These are phyloP conservation scores for Wickerhamomyces ciferrii DNA, from an alignment of 805 yeast genomes.

Conservation along the genomic window DNA sequence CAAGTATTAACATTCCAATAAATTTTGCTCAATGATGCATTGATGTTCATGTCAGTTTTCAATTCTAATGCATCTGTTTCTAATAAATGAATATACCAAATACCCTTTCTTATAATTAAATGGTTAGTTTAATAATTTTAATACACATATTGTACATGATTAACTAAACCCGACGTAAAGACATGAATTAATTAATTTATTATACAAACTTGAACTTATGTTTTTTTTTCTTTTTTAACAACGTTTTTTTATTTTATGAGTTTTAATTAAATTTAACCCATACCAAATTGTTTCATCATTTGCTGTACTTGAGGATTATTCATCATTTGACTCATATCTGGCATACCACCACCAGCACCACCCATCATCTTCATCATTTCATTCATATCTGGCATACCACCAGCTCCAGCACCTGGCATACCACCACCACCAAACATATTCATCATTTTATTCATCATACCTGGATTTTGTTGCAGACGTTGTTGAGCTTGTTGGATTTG, in stretches of 20 bases:
- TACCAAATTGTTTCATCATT: conserved; percentile 45
- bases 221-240: too few species aligned
- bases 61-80: too few species aligned
- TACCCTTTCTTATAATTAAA: too few species aligned
- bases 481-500: conserved; percentile 51
- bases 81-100: too few species aligned
- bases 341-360: conserved; percentile 33
- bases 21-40: not conserved
- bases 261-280: conserved; percentile 1
- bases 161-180: not conserved
- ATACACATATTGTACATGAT: not conserved
- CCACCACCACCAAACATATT: conserved; percentile 63
- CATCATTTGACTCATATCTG: conserved; percentile 29
- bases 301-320: conserved; percentile 40
- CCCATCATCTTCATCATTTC: conserved; percentile 58
- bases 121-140: too few species aligned
- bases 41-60: too few species aligned
- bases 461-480: conserved; percentile 64
- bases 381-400: conserved; percentile 66
- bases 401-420: conserved; percentile 51
- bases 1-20: not conserved
- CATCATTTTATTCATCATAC: conserved; percentile 71
- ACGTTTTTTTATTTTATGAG: not conserved
- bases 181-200: not conserved
- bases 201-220: not conserved